Conservation (phyloP, 2,329 filamentous ascomycete genomes). For the Chrysosporium keratinophilum region DNA sequence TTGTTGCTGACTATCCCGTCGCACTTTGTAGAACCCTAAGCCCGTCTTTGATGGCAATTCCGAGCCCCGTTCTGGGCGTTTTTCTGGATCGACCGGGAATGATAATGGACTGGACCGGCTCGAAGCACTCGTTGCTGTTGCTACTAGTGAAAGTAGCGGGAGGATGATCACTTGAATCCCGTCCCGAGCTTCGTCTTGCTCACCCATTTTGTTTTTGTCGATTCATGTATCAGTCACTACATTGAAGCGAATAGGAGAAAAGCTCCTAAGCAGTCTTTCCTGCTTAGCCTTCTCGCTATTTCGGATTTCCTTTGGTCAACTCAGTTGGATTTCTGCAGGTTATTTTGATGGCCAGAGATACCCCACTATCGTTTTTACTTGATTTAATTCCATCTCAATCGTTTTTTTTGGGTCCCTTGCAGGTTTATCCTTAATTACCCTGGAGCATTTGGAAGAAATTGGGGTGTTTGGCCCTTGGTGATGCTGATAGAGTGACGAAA, state of each 20-base stretch:
- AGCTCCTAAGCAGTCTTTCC: background rate
- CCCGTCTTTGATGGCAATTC: conserved; percentile 2
- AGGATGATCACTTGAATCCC: background rate
- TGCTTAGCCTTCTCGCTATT: background rate
- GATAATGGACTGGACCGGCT: conserved; percentile 36
- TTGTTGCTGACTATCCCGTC: background rate
- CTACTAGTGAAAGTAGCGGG: conserved; percentile 31
- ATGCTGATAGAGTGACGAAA: background rate
- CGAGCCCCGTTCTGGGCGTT: background rate
- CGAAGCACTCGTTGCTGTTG: conserved; percentile 43
- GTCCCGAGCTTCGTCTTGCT: background rate
- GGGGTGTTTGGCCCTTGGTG: background rate
- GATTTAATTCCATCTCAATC: background rate
- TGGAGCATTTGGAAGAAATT: background rate
- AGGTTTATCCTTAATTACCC: background rate
- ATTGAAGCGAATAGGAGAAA: too few relatives aligned
- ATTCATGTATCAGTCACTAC: too few relatives aligned
- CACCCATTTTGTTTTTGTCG: background rate
- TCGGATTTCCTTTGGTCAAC: background rate
- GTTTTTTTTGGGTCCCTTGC: background rate
- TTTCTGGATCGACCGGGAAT: background rate
- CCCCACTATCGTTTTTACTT: conserved; percentile 4
- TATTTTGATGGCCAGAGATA: conserved; percentile 6
- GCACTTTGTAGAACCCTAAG: background rate
- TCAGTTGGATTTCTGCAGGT: conserved; percentile 1